Evolutionary conservation across 2,329 filamentous ascomycete species (phyloP), one percentile per base, ranked within the genome.

Genomic region (Orbilia quercus): DNA sequence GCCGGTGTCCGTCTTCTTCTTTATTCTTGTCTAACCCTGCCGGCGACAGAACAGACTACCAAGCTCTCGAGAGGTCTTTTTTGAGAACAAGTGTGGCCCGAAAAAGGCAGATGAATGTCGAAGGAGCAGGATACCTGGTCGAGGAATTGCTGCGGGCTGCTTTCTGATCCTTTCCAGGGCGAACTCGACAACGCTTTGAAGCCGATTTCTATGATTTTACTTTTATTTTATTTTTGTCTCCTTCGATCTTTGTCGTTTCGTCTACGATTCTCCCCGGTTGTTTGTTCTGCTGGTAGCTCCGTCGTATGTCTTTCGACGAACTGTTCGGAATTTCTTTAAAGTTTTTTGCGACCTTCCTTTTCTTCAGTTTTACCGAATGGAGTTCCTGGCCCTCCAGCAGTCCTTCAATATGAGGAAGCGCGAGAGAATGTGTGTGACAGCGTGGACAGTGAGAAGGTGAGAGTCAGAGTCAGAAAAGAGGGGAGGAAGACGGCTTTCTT

Each of bases 291-390:
- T 22, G 23, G 7, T 18, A 38, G 16, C 67, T 31, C 18, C 38
- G 59, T 60, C 53, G 59, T 64, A 5, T 40, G 31, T 66, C 54
- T n/a, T n/a, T 73, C 60, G 60, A 73, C 51, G 60, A 73, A 45
- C 67, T 66, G 38, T 66, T 64, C 60, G 66, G 50, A 65, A 59
- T 22, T 16, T 47, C 59, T 54, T 73, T 73, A 73, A 73, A 47
- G 54, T 73, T 73, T 73, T 31, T 73, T 72, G 45, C 54, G 54
- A 72, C 67, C 67, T 72, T 72, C 67, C 69, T 65, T 72, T 73
- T 73, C 69, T 60, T 66, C 69, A 55, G 62, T 22, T 73, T 66
- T 73, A 73, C 69, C 69, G 69, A 73, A 66, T 50, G 60, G 69
- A 73, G 69, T 73, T 66, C 60, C 69, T 73, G 60, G 36, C 38